Conservation (phyloP, 2,329 filamentous ascomycete species). For the Colletotrichum agaves region DNA sequence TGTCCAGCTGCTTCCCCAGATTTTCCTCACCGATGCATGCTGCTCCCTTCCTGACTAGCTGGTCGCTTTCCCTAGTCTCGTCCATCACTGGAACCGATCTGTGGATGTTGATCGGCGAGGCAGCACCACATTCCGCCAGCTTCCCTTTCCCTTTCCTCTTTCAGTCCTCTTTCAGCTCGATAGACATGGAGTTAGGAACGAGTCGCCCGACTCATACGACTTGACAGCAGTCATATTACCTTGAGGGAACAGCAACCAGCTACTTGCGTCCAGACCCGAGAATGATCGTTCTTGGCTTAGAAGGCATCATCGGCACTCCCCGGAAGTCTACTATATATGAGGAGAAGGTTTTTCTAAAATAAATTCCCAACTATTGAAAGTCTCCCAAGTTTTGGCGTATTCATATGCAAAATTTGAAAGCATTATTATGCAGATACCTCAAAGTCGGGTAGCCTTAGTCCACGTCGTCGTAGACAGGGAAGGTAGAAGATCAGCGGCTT, state of each 20-base stretch:
- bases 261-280: not conserved
- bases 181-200: not conserved
- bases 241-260: not conserved
- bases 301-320: not conserved
- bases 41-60: constrained; percentile 18
- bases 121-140: not conserved
- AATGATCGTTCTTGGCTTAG: not conserved
- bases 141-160: constrained; percentile 1
- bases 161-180: not conserved
- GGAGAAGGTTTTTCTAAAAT: no score
- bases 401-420: no score
- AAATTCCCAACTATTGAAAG: no score
- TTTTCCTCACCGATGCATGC: not conserved
- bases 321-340: no score
- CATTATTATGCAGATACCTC: no score
- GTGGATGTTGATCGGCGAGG: constrained; percentile 21
- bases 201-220: constrained; percentile 11
- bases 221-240: constrained; percentile 3
- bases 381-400: no score
- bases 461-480: no score
- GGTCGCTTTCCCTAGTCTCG: not conserved
- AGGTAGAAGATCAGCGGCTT: not conserved
- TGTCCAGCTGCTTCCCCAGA: constrained; percentile 20
- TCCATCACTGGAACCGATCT: constrained; percentile 10
- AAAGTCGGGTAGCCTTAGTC: no score